These are phyloP conservation scores for Ustilago curta DNA, from an alignment of 1,284 basidiomycete genomes.

Conservation along the genomic window DNA sequence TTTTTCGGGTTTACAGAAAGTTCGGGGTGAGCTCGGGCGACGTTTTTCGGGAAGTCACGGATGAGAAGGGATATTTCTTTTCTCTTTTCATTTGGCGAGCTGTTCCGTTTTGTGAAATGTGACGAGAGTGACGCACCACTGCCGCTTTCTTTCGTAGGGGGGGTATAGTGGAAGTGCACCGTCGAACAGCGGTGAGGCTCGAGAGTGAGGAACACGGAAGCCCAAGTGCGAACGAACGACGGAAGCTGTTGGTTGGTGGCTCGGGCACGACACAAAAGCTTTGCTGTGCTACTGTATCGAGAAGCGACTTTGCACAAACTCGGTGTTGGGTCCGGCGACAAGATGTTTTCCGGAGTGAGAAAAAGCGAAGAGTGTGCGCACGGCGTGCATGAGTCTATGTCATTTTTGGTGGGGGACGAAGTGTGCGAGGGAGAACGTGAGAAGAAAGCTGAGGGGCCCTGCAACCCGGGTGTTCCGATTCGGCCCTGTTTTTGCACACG, in stretches of 20 bases:
- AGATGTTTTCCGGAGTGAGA: no score
- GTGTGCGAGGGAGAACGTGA: no score
- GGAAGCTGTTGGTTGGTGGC: neutral
- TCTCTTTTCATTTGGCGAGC: neutral
- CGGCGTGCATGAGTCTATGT: neutral
- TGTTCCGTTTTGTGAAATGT: neutral
- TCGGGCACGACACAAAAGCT: no score
- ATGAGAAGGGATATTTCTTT: conserved; percentile 13
- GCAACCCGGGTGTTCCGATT: conserved; percentile 12
- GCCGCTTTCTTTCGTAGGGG: no score
- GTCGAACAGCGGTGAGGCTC: no score
- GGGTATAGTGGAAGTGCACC: no score
- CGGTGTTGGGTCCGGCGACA: no score
- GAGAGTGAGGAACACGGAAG: neutral
- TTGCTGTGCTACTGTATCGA: no score
- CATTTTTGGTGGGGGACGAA: no score
- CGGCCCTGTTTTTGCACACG: neutral
- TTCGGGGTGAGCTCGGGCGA: conserved; percentile 25
- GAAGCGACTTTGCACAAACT: no score
- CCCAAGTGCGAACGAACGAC: neutral
- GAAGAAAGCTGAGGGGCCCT: neutral
- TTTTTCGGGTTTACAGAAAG: neutral
- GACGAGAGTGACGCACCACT: no score
- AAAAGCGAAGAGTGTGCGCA: neutral
- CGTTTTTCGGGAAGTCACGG: conserved; percentile 34